A percentile compares a stretch with the other conserved stretches of the same genome.
These are phyloP conservation scores for Xylaria longipes DNA, from an alignment of 495 filamentous ascomycete species.

Conservation along the genomic window DNA sequence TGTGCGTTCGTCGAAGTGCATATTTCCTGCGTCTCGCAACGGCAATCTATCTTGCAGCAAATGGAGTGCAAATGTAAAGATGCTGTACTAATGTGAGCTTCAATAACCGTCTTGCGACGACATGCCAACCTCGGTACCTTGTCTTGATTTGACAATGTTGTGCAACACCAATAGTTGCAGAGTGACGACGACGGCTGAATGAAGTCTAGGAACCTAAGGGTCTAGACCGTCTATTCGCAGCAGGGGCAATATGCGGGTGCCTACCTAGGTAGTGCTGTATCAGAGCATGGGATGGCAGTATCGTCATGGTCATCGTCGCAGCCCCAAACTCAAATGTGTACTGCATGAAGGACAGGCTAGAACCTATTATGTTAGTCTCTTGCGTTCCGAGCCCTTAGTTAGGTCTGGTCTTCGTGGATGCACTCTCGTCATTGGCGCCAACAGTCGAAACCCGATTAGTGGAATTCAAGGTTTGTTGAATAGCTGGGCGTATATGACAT, in stretches of 20 bases:
- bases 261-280: not conserved
- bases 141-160: constrained; percentile 8
- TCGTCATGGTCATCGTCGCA: constrained; percentile 29
- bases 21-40: not conserved
- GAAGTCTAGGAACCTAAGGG: not conserved
- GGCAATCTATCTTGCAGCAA: constrained; percentile 5
- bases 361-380: constrained; percentile 6
- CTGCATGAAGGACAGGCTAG: not conserved
- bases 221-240: constrained; percentile 8
- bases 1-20: constrained; percentile 10
- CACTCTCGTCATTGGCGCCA: constrained; percentile 11
- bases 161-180: constrained; percentile 4
- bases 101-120: not conserved
- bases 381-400: not conserved
- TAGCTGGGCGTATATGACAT: not conserved
- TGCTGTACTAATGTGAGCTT: not conserved
- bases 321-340: constrained; percentile 22
- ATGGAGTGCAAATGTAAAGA: not conserved
- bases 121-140: not conserved
- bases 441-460: constrained; percentile 15
- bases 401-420: constrained; percentile 14
- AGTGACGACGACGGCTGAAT: constrained; percentile 5
- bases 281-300: constrained; percentile 7
- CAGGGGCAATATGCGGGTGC: not conserved
- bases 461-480: not conserved